Evolutionary conservation across 345 rosid genomes (phyloP).

Genomic region (Lenwebbia sp.): DNA sequence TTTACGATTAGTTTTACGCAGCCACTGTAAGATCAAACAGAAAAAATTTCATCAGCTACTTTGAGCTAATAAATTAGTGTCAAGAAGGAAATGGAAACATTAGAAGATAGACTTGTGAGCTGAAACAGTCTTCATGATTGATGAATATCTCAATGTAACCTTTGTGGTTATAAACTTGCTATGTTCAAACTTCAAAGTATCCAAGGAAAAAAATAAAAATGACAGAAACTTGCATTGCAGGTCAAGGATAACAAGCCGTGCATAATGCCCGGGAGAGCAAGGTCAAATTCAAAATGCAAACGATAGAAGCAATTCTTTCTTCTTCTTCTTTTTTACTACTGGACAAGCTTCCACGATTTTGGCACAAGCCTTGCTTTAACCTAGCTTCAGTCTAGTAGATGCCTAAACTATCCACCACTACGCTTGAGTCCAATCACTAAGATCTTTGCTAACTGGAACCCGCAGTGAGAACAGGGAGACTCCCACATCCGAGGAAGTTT

Average conservation of each 20-base stretch:
- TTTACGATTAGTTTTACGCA: conserved; percentile 67
- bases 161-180: neutral
- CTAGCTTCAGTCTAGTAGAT: neutral
- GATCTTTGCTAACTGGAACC: neutral
- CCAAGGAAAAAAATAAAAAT: neutral
- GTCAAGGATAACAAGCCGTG: neutral
- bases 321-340: neutral
- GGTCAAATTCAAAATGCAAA: neutral
- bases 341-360: neutral
- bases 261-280: neutral
- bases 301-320: neutral
- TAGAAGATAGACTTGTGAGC: neutral
- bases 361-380: neutral
- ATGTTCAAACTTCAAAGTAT: neutral
- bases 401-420: neutral
- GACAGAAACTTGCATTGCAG: neutral
- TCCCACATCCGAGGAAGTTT: neutral
- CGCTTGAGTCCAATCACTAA: neutral
- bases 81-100: neutral
- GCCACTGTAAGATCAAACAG: conserved; percentile 46
- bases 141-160: neutral
- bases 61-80: neutral
- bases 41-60: neutral
- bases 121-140: neutral
- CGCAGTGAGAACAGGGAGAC: neutral